Conservation (phyloP, 2,329 filamentous ascomycete species). For the Sphaerulina vaccinii region DNA sequence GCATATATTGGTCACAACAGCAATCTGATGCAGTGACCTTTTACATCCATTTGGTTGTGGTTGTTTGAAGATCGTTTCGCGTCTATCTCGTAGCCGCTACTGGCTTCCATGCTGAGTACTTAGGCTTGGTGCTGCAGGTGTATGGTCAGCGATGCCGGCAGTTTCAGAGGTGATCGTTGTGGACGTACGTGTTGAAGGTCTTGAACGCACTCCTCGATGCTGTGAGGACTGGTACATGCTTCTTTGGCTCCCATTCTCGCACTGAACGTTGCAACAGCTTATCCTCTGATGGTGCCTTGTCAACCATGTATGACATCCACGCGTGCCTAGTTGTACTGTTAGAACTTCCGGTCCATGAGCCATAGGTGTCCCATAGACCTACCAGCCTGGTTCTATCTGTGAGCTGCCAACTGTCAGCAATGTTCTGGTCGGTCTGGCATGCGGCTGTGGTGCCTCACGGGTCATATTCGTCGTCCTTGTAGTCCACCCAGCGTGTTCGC, state of each 20-base stretch:
- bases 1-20: conserved; percentile 4
- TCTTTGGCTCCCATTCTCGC: conserved; percentile 72
- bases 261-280: conserved; percentile 64
- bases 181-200: conserved; percentile 88
- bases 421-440: not conserved
- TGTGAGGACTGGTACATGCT: conserved; percentile 74
- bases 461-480: conserved; percentile 82
- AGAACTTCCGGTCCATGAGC: not conserved
- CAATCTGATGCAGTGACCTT: not conserved
- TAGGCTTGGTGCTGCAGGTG: conserved; percentile 47
- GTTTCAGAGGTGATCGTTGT: not conserved
- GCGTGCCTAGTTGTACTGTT: conserved; percentile 64
- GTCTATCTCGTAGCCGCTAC: conserved; percentile 44
- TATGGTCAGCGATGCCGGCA: conserved; percentile 5
- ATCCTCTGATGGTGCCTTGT: conserved; percentile 80
- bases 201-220: conserved; percentile 77
- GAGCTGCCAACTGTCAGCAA: conserved; percentile 54
- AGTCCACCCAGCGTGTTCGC: conserved; percentile 96
- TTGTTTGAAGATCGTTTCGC: not conserved
- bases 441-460: conserved; percentile 53
- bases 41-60: not conserved
- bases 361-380: not conserved
- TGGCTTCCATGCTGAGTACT: conserved; percentile 51
- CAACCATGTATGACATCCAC: conserved; percentile 92
- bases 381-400: conserved; percentile 91